A percentile compares a stretch with the other conserved stretches of the same genome.
These are phyloP conservation scores for Byssochlamys sp. DNA, from an alignment of 2,329 filamentous ascomycete genomes.

Conservation along the genomic window DNA sequence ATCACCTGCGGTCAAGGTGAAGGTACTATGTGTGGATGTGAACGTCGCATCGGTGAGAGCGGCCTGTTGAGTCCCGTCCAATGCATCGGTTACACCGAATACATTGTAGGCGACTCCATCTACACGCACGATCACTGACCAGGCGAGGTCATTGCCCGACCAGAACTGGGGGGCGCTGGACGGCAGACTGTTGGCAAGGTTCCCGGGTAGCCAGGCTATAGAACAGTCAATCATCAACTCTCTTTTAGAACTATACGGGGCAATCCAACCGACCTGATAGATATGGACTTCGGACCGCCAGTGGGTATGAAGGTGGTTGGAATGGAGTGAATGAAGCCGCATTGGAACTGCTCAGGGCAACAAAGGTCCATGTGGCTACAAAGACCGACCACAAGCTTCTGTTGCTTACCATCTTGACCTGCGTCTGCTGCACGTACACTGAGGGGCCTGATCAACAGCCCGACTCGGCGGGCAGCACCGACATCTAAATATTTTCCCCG, in stretches of 20 bases:
- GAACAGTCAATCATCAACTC: not conserved
- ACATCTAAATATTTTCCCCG: not conserved
- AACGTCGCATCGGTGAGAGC: slow-evolving; percentile 27
- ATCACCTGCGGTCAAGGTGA: slow-evolving; percentile 28
- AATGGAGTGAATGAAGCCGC: not conserved
- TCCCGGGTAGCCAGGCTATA: slow-evolving; percentile 35
- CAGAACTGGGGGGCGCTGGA: slow-evolving; percentile 35
- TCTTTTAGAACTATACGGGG: not conserved
- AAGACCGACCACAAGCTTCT: not conserved
- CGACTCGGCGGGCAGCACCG: not conserved
- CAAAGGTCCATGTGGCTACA: not conserved
- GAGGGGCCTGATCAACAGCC: not conserved
- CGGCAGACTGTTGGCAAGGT: slow-evolving; percentile 27
- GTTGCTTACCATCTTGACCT: not conserved
- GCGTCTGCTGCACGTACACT: not conserved
- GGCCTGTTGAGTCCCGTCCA: slow-evolving; percentile 21
- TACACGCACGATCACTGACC: slow-evolving; percentile 35
- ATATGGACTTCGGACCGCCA: slow-evolving; percentile 38
- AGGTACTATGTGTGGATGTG: slow-evolving; percentile 35
- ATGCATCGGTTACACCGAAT: slow-evolving; percentile 27
- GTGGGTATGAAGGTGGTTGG: slow-evolving; percentile 31
- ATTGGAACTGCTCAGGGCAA: not conserved
- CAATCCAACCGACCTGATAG: slow-evolving; percentile 16
- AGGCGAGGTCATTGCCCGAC: slow-evolving; percentile 32
- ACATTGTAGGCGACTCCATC: slow-evolving; percentile 33